Evolutionary conservation across 768 basidiomycete species (phyloP).

Genomic region (Mycena leptocephala): DNA sequence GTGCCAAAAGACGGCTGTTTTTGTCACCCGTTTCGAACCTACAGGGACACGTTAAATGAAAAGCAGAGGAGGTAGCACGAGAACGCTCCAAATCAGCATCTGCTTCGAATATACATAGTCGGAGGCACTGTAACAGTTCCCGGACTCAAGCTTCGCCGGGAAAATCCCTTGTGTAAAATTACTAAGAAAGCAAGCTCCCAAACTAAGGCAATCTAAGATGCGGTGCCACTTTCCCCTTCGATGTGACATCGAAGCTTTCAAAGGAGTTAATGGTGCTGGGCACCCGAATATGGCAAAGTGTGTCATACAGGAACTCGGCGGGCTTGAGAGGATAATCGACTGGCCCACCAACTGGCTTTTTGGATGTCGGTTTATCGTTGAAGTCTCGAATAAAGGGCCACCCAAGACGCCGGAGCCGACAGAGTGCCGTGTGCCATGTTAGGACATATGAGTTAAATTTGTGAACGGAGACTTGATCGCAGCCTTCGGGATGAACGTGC

Average conservation of each 20-base stretch:
- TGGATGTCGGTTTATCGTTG: constrained; percentile 14
- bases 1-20: constrained; percentile 35
- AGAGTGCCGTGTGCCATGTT: constrained; percentile 26
- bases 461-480: constrained; percentile 18
- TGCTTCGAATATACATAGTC: constrained; percentile 26
- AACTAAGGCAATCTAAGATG: constrained; percentile 32
- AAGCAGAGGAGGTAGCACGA: constrained; percentile 28
- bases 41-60: constrained; percentile 40
- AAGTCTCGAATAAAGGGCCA: neutral
- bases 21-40: constrained; percentile 38
- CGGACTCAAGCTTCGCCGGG: constrained; percentile 25
- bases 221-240: constrained; percentile 22
- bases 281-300: constrained; percentile 18
- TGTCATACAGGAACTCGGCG: constrained; percentile 21
- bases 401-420: constrained; percentile 20
- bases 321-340: constrained; percentile 21
- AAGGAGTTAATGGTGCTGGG: neutral
- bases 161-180: constrained; percentile 27
- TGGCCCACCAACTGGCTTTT: constrained; percentile 20
- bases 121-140: constrained; percentile 18
- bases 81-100: constrained; percentile 18
- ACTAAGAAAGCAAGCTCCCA: constrained; percentile 15
- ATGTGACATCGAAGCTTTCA: constrained; percentile 12
- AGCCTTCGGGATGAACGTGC: neutral
- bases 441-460: constrained; percentile 35